Evolutionary conservation across 2,329 filamentous ascomycete genomes (phyloP), one percentile per base, ranked within the genome.

Genomic region (Chaetoscypha palmicola): DNA sequence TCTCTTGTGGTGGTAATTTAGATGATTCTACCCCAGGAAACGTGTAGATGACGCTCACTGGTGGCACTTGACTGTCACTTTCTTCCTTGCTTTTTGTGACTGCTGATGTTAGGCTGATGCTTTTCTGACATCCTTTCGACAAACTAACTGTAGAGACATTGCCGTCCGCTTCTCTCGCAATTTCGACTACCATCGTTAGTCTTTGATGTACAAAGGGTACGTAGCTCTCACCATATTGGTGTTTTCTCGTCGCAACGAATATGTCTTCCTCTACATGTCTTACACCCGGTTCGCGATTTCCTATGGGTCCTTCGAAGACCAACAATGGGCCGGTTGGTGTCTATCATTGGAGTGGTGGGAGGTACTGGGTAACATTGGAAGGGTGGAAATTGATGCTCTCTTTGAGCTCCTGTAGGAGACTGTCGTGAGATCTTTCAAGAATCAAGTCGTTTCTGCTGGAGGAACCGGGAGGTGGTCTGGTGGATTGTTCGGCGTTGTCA

Each of bases 181-280:
- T 45, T 45, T n/a, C 42, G 36, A 17, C 42, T 45, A 28, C 28
- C n/a, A 2, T 16, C 7, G n/a, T 35, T 17, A 34, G 30, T 23
- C 11, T 12, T 8, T 26, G 14, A 12, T 41, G 28, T 30, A 26
- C 21, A n/a, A n/a, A n/a, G n/a, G n/a, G n/a, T n/a, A 23, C 12
- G 17, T 21, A 2, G 24, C 14, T 7, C 42, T 40, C 23, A 45
- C 42, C 42, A 45, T 12, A 45, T 36, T 12, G 42, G 42, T 14
- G 36, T 34, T 23, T 39, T 35, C 31, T 45, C 42, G 22, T 45
- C 42, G 28, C 42, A 45, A 14, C 42, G 36, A 40, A 45, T 45
- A 36, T 45, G 42, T 9, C 42, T 34, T 3, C 37, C 37, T 40
- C 42, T 23, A 35, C 42, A 45, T n/a, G 42, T 45, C 17, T 41